A percentile compares a stretch with the other conserved stretches of the same genome.
These are phyloP conservation scores for Cyclotella cryptica DNA, from an alignment of 108 stramenopile genomes.

Conservation along the genomic window DNA sequence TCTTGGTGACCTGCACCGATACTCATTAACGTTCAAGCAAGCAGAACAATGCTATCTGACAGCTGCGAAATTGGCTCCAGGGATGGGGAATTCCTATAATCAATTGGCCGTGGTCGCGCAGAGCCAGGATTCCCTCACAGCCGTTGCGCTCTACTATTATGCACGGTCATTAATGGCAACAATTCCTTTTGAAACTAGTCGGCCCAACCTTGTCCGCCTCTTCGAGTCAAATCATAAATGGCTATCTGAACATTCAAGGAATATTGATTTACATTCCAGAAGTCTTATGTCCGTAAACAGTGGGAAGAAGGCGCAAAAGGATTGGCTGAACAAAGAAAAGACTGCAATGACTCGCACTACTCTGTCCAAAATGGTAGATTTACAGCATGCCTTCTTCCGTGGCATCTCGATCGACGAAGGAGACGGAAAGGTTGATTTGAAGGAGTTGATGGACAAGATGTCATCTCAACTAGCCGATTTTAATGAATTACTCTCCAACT, in stretches of 20 bases:
- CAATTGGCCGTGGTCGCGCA: constrained; percentile 85
- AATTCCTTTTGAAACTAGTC: constrained; percentile 68
- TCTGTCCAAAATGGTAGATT: constrained; percentile 71
- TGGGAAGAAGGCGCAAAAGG: constrained; percentile 43
- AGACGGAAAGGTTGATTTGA: constrained; percentile 20
- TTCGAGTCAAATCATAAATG: constrained; percentile 67
- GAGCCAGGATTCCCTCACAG: constrained; percentile 47
- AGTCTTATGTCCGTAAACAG: constrained; percentile 3
- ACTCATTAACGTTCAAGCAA: constrained; percentile 54
- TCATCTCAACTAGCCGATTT: constrained; percentile 37
- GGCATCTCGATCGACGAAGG: constrained; percentile 25
- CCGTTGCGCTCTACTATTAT: constrained; percentile 77
- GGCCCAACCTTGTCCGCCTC: constrained; percentile 64
- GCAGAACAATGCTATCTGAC: constrained; percentile 66
- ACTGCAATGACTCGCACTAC: constrained; percentile 54
- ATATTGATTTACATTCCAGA: constrained; percentile 23
- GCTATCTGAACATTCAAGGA: constrained; percentile 54
- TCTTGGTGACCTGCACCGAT: constrained; percentile 81
- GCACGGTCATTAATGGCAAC: constrained; percentile 69
- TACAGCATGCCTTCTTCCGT: constrained; percentile 66
- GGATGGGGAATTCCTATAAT: constrained; percentile 83
- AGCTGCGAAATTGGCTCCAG: constrained; percentile 68
- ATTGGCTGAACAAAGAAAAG: constrained; percentile 51
- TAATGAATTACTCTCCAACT: constrained; percentile 39
- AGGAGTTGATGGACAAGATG: constrained; percentile 43